Percentiles rank a stretch among this genome's conserved stretches.
phyloP scores from a whole-genome alignment of 208 protist genomes.

The Plasmodiophora brassicae region DNA sequence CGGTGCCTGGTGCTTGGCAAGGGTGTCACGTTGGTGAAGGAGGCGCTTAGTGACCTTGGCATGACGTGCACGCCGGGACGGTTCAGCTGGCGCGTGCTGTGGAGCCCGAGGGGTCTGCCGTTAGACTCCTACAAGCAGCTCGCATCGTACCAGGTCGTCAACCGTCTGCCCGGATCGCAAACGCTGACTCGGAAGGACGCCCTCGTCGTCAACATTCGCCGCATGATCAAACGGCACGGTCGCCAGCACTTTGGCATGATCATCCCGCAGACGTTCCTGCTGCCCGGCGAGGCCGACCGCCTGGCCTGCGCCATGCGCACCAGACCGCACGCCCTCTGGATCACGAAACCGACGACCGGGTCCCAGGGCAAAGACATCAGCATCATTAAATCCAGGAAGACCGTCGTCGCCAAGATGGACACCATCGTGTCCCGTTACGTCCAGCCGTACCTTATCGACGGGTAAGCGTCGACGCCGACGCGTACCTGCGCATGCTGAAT shows the following conservation, averaged over 20 bases:
- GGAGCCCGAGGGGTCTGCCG: neutral
- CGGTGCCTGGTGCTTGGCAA: neutral
- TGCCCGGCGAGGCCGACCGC: neutral
- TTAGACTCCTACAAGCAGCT: neutral
- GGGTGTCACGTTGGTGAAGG: neutral
- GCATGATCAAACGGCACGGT: slow-evolving; percentile 1
- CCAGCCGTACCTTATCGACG: neutral
- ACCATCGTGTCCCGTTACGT: neutral
- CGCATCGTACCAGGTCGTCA: neutral
- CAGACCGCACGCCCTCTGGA: neutral
- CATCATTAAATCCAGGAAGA: neutral
- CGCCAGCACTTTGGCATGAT: neutral
- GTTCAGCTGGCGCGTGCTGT: neutral
- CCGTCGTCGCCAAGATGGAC: neutral
- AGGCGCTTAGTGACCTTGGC: neutral
- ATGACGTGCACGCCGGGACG: neutral
- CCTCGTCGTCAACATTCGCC: neutral
- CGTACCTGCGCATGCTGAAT: no score
- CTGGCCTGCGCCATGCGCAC: neutral
- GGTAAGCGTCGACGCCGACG: no score
- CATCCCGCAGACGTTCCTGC: neutral
- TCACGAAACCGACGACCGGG: slow-evolving; percentile 24
- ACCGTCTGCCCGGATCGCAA: neutral
- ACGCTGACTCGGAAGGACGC: slow-evolving; percentile 1
- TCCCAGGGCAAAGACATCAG: slow-evolving; percentile 40